Base-by-base conservation (phyloP, 139 green algal species). In the Ettlia oleoabundans region DNA sequence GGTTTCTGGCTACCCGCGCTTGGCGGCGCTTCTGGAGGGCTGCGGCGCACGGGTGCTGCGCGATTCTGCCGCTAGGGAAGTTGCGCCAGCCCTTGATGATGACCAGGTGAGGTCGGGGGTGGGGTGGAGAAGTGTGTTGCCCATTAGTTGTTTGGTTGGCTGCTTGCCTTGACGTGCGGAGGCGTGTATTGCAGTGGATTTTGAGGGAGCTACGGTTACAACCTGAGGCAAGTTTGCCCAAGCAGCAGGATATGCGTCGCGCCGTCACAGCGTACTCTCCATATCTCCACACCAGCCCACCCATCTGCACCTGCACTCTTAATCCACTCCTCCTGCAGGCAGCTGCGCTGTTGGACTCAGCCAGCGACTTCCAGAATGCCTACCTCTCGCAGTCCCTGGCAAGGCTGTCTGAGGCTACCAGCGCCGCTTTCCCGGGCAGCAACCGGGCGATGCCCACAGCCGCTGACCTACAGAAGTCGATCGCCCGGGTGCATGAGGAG, bases 401-500 rank as follows among this genome's bases (percentile, higher is more conserved):
- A 9, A 85, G 92, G 4, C 90, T 98, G 84, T 88, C 85, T 19
- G 95, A 98, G 2, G 88, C 87, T 0, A 93, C 97, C 21, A 86
- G 61, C 1, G 75, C 75, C 4, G 92, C 93, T 9, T 97, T 98
- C 82, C 91, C 92, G 1, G 91, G 91, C 51, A 91, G 90, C 69
- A 71, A 72, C 33, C 85, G 90, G 37, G 67, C 84, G 26, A 87
- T 96, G 72, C 89, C 92, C 24, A 89, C 86, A 4, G 82, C 92
- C 2, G 91, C 92, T 35, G 94, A 98, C 52, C 91, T 98, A 70
- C 94, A 97, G 86, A 92, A 92, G 65, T 90, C 84, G 73, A 93
- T 97, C 47, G 88, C 86, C n/a, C 80, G 91, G 22, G 76, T 97
- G 64, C 94, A 98, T 68, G 94, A 97, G 84, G 93, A 97, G 88